Conservation (phyloP, 1,284 basidiomycete genomes). For the Somion occarium region DNA sequence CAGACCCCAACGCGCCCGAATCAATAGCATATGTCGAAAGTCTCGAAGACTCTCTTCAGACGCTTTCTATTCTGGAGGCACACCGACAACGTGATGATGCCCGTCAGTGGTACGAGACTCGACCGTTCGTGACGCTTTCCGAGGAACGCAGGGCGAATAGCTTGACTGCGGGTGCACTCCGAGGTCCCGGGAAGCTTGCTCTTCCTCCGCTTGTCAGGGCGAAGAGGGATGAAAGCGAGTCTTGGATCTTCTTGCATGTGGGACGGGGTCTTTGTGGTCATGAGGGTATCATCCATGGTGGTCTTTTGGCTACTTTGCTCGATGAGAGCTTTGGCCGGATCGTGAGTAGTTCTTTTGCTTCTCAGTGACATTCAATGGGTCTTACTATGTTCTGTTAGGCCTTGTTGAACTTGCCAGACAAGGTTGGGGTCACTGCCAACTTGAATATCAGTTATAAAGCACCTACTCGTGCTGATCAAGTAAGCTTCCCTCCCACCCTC, state of each 20-base stretch:
- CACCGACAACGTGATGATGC: slow-evolving; percentile 45
- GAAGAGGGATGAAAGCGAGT: slow-evolving; percentile 72
- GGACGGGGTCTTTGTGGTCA: slow-evolving; percentile 88
- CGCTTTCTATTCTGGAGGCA: slow-evolving; percentile 54
- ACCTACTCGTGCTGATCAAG: slow-evolving; percentile 83
- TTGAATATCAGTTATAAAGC: slow-evolving; percentile 74
- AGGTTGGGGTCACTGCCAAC: slow-evolving; percentile 91
- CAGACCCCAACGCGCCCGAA: slow-evolving; percentile 55
- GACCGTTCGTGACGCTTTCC: slow-evolving; percentile 72
- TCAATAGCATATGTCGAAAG: slow-evolving; percentile 53
- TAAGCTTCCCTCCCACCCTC: too few relatives aligned
- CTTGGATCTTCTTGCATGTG: slow-evolving; percentile 71
- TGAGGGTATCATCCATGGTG: slow-evolving; percentile 93
- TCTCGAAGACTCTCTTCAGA: slow-evolving; percentile 69
- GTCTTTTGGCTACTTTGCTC: slow-evolving; percentile 83
- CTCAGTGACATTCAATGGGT: background rate
- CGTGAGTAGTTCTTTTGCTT: slow-evolving; percentile 40
- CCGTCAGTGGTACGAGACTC: slow-evolving; percentile 67
- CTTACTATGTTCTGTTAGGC: slow-evolving; percentile 44
- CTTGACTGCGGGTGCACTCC: slow-evolving; percentile 79
- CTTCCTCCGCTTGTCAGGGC: slow-evolving; percentile 72
- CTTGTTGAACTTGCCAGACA: slow-evolving; percentile 77
- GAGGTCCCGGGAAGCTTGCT: slow-evolving; percentile 83
- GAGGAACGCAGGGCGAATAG: slow-evolving; percentile 72
- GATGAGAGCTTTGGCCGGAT: slow-evolving; percentile 85